A percentile compares a stretch with the other conserved stretches of the same genome.
These are phyloP conservation scores for Galerina marginata DNA, from an alignment of 768 basidiomycete genomes.

Conservation along the genomic window DNA sequence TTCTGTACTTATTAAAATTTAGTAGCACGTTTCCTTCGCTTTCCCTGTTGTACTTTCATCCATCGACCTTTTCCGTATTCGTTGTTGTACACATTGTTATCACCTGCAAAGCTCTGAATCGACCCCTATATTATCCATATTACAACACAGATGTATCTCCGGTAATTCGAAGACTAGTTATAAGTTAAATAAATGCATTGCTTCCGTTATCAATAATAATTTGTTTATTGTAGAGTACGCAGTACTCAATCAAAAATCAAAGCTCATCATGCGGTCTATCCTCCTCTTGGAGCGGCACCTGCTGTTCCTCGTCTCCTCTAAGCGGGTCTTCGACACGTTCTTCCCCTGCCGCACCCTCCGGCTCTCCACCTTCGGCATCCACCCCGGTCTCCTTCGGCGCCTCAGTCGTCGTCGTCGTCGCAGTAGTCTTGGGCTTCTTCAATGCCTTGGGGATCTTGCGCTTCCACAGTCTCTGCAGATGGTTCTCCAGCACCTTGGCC, in stretches of 20 bases:
- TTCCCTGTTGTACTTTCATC: conserved; percentile 6
- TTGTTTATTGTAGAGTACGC: conserved; percentile 7
- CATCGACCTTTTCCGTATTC: not conserved
- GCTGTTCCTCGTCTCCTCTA: not conserved
- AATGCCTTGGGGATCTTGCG: conserved; percentile 66
- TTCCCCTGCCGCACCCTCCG: conserved; percentile 15
- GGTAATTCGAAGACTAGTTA: not conserved
- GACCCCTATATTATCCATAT: no score
- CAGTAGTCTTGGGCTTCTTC: conserved; percentile 54
- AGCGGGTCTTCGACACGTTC: not conserved
- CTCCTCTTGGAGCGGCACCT: conserved; percentile 18
- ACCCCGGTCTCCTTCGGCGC: conserved; percentile 23
- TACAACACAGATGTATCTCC: no score
- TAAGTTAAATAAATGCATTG: conserved; percentile 13
- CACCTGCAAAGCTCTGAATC: not conserved
- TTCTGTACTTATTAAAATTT: not conserved
- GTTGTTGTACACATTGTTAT: not conserved
- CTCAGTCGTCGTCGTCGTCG: conserved; percentile 23
- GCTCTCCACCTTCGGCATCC: conserved; percentile 7
- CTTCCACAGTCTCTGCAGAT: conserved; percentile 69
- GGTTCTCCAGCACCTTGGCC: conserved; percentile 83
- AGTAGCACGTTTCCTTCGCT: not conserved
- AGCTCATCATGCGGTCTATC: conserved; percentile 28
- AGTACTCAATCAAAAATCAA: conserved; percentile 14
- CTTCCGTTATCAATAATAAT: conserved; percentile 14